A percentile compares a stretch with the other conserved stretches of the same genome.
These are phyloP conservation scores for Heritiera littoralis DNA, from an alignment of 345 rosid species.

Conservation along the genomic window DNA sequence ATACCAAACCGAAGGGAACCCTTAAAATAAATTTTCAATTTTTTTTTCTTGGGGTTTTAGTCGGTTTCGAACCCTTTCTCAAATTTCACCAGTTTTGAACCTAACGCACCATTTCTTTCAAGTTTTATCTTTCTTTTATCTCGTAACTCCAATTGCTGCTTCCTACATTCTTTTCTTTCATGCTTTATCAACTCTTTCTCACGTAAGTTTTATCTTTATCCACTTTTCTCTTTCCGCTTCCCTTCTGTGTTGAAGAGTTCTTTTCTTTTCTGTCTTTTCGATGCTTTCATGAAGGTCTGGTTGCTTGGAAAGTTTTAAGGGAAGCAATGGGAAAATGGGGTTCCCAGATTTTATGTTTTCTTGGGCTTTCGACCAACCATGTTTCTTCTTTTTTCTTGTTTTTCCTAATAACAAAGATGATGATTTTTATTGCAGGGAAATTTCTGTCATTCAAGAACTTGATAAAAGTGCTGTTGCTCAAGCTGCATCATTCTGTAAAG, in stretches of 20 bases:
- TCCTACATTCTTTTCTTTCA: not conserved
- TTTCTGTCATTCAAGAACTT: slow-evolving; percentile 10
- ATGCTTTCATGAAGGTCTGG: slow-evolving; percentile 9
- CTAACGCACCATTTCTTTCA: slow-evolving; percentile 26
- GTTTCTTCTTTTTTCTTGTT: not conserved
- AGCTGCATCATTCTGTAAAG: slow-evolving; percentile 25
- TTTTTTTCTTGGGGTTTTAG: slow-evolving; percentile 7
- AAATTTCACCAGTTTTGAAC: slow-evolving; percentile 45
- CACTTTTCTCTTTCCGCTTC: not conserved
- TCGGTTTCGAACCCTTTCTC: slow-evolving; percentile 32
- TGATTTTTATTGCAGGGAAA: slow-evolving; percentile 20
- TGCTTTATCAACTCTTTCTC: slow-evolving; percentile 8
- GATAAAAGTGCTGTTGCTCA: slow-evolving; percentile 19
- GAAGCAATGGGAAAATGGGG: slow-evolving; percentile 21
- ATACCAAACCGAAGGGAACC: slow-evolving; percentile 33
- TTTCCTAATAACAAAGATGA: not conserved
- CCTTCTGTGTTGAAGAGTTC: not conserved
- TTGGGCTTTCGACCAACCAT: slow-evolving; percentile 21
- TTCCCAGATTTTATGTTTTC: slow-evolving; percentile 14
- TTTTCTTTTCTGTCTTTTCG: not conserved
- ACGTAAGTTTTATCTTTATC: slow-evolving; percentile 21
- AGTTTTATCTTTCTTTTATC: too few species aligned
- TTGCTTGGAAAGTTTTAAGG: slow-evolving; percentile 22
- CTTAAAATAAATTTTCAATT: not conserved
- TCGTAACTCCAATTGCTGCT: not conserved